Evolutionary conservation across 805 yeast genomes (phyloP).

Genomic region (Ogataea haglerorum): DNA sequence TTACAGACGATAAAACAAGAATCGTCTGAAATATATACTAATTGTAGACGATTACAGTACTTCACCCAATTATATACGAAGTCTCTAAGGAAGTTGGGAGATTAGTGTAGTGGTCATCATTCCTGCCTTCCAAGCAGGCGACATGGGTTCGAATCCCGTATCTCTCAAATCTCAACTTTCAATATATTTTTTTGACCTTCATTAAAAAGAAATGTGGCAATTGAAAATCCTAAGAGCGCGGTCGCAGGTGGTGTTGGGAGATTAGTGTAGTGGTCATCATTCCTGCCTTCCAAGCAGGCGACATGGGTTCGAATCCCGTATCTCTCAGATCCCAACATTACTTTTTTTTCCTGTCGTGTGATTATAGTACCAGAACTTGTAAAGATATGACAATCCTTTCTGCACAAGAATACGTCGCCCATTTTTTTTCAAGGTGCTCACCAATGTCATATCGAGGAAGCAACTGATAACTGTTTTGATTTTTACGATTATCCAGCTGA

Average conservation of each 20-base stretch:
- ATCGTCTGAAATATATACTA: too few relatives aligned
- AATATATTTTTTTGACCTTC: slow-evolving; percentile 29
- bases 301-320: slow-evolving; percentile 94
- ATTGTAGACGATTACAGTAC: background rate
- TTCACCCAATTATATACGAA: background rate
- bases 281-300: slow-evolving; percentile 92
- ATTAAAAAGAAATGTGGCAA: too few relatives aligned
- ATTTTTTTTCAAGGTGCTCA: too few relatives aligned
- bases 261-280: slow-evolving; percentile 90
- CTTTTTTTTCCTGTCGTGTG: background rate
- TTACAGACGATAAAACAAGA: too few relatives aligned
- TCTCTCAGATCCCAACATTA: slow-evolving; percentile 48
- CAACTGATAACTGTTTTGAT: too few relatives aligned
- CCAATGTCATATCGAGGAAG: too few relatives aligned
- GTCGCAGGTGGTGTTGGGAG: slow-evolving; percentile 5
- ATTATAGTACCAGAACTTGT: too few relatives aligned
- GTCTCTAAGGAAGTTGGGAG: slow-evolving; percentile 7
- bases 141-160: slow-evolving; percentile 94
- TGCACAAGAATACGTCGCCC: too few relatives aligned
- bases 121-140: slow-evolving; percentile 92
- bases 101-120: slow-evolving; percentile 90
- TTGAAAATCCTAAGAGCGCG: background rate
- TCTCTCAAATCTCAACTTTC: slow-evolving; percentile 50
- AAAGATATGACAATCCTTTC: too few relatives aligned
- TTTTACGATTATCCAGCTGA: too few relatives aligned